Base-by-base conservation (phyloP, 1,139 yeast species). In the Candida sojae region DNA sequence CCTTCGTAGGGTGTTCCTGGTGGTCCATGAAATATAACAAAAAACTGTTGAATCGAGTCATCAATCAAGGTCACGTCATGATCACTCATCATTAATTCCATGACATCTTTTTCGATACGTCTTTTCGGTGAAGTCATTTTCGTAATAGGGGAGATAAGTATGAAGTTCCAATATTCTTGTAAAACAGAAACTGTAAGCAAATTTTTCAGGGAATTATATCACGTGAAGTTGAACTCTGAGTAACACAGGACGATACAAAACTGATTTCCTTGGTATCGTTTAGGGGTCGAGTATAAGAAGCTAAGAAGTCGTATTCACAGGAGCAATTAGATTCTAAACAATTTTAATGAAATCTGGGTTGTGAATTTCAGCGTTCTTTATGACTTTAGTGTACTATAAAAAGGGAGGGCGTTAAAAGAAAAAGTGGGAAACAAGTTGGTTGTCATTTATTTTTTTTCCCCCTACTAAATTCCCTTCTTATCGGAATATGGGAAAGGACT, bases 31-130 rank as follows among this genome's bases (percentile, higher is more conserved):
- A 93, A 91, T 51, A 88, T 80, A 39, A 93, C 97, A 64, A 76
- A 83, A 65, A 93, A 88, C 67, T 90, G 97, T 63, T 91, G 97
- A 82, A 93, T 84, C 63, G 86, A 88, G 64, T 92, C 97, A 54
- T 91, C 85, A 44, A 90, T 83, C 47, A 93, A 77, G 11, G 85
- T 82, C 29, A 93, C 98, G 51, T 91, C 96, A 64, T 86, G 95
- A 68, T 90, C 96, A 70, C 96, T 88, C 96, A 90, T 91, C 71
- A 93, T 87, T 79, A 93, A 77, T 66, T 91, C 95, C 97, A 90
- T 92, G 49, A 93, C 98, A 67, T 93, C 99, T 39, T 96, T 89
- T 64, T 92, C 97, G 59, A 93, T 92, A 57, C 99, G 82, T 73
- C 96, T 84, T 62, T 86, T 88, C 28, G 92, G 87, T 38, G 88